phyloP scores from a whole-genome alignment of 768 basidiomycete species.

The Lactarius evosmus region DNA sequence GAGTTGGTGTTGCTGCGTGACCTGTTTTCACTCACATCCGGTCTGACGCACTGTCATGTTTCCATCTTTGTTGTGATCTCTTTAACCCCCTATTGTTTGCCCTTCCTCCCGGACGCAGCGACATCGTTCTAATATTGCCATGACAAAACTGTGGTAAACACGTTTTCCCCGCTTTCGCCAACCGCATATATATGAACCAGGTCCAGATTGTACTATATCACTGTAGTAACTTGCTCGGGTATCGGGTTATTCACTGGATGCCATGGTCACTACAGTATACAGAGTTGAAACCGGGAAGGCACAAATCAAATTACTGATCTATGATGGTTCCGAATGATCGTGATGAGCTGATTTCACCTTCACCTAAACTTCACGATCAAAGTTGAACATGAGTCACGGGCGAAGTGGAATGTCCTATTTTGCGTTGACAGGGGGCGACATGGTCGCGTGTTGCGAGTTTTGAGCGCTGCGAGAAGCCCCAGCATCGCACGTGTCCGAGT shows the following conservation, averaged over 20 bases:
- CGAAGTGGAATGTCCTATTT: neutral
- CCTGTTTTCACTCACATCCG: neutral
- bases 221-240: neutral
- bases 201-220: slow-evolving; percentile 14
- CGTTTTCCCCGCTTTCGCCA: neutral
- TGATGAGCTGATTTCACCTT: too few relatives aligned
- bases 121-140: slow-evolving; percentile 10
- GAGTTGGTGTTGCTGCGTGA: neutral
- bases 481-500: neutral
- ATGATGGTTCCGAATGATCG: too few relatives aligned
- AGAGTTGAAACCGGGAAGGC: neutral
- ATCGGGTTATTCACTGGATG: neutral
- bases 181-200: neutral
- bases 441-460: slow-evolving; percentile 7
- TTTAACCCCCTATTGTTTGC: too few relatives aligned
- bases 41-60: neutral
- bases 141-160: neutral
- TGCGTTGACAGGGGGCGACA: slow-evolving; percentile 1
- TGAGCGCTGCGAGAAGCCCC: neutral
- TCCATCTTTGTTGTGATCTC: neutral
- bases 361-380: neutral
- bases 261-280: neutral
- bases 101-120: neutral
- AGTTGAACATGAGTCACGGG: neutral
- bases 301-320: slow-evolving; percentile 7